Evolutionary conservation across 768 basidiomycete species (phyloP), one percentile per base, ranked within the genome.

Genomic region (Panaeolus papilionaceus): DNA sequence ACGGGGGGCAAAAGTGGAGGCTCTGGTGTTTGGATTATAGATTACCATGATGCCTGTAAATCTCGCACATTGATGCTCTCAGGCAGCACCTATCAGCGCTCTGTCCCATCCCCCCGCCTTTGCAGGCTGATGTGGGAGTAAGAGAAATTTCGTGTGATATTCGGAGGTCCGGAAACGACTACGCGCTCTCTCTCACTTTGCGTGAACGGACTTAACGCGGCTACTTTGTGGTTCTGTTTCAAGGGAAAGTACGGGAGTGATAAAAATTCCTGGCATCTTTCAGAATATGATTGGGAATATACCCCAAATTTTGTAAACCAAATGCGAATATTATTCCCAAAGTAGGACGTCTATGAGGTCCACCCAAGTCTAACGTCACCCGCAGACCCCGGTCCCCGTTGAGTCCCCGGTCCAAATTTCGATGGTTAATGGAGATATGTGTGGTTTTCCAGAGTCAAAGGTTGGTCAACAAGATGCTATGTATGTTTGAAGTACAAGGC

Each of bases 261-360:
- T 28, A 58, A 58, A 58, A 58, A 16, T 58, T 58, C 54, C 54
- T 33, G 54, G 54, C 26, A 58, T 37, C 14, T 33, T 5, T 28
- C 8, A 28, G 33, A 58, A 58, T n/a, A n/a, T 37, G 54, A 14
- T 58, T 58, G 54, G 33, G 12, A 58, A 58, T n/a, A 58, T 33
- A 7, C 54, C 54, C 54, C 54, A 58, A 58, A 58, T 58, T 58
- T 58, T 58, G 28, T 33, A 4, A 12, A 28, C 54, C 28, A 58
- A 58, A 58, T 58, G 54, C 54, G 47, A 51, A 51, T 51, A 33
- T 33, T 16, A 58, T 33, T 58, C 28, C 54, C 54, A 28, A 58
- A 58, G 54, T 58, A 58, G 54, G 28, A 16, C 16, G 54, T 58
- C 54, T n/a, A 58, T 58, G 54, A 58, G 33, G 54, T 58, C 54